phyloP scores from a whole-genome alignment of 108 stramenopile genomes.

The Stephanodiscus triporus region DNA sequence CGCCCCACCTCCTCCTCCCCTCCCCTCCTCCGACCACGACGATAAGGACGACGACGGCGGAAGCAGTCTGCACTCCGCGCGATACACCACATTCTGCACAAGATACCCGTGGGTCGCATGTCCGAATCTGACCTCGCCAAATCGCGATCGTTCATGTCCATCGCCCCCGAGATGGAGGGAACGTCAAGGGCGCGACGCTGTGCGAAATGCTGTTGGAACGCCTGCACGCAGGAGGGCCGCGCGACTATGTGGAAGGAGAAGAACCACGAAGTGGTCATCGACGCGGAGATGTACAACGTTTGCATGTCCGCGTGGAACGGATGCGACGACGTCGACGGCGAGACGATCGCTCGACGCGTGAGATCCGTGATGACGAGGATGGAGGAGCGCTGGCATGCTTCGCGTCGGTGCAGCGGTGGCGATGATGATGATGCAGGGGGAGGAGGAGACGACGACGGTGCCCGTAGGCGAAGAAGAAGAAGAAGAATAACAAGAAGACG shows the following conservation, averaged over 20 bases:
- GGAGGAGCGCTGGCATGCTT: conserved; percentile 24
- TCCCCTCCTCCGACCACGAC: background rate
- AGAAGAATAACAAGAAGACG: background rate
- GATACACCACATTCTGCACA: conserved; percentile 24
- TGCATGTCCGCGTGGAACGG: conserved; percentile 47
- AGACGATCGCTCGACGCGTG: conserved; percentile 18
- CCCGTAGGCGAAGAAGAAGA: background rate
- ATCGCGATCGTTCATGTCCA: conserved; percentile 35
- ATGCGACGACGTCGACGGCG: conserved; percentile 24
- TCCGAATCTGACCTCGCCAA: conserved; percentile 16
- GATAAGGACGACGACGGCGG: background rate
- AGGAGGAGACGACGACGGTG: too few species aligned
- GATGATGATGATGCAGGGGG: background rate
- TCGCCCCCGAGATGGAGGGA: conserved; percentile 30
- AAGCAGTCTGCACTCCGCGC: conserved; percentile 24
- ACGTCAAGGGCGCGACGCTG: conserved; percentile 34
- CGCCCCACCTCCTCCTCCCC: background rate
- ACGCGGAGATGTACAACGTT: conserved; percentile 48
- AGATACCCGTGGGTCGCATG: conserved; percentile 29
- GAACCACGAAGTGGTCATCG: conserved; percentile 14
- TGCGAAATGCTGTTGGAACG: conserved; percentile 34
- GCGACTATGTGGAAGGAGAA: background rate
- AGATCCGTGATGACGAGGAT: conserved; percentile 34
- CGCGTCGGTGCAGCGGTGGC: background rate
- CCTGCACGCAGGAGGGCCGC: conserved; percentile 25